Evolutionary conservation across 1,139 yeast species (phyloP), one percentile per base, ranked within the genome.

Genomic region (Pichia norvegensis): DNA sequence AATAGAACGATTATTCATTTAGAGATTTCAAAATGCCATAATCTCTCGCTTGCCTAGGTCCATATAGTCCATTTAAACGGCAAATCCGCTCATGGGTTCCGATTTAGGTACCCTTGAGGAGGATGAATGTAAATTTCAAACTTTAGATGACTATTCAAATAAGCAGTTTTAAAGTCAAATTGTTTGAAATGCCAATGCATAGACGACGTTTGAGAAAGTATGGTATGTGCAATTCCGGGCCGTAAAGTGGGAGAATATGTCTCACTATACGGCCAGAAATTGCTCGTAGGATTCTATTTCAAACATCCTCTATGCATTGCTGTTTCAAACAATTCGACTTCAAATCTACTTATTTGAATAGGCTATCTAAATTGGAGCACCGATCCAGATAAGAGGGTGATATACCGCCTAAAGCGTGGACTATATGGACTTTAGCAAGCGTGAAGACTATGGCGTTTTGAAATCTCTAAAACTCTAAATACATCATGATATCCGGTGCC

Each of bases 371-470:
- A 25, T 27, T 4, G 3, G 29, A 25, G 11, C 33, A 11, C 40
- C 14, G 25, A 14, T 7, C 20, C 38, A 36, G 31, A n/a, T 20
- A 38, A 29, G 41, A 38, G 36, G 41, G 41, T 38, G 41, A 20
- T 38, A 16, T 38, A 29, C 36, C 29, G 21, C 22, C 36, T 40
- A n/a, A 14, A 21, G 14, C 20, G 36, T 14, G 37, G 42, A 19
- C 19, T 40, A 10, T 40, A 40, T 21, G 42, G 42, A 14, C 29
- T 40, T 7, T 31, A 20, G 22, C 42, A 40, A 21, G 42, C 29
- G 2, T 36, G 42, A 14, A 11, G 36, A 21, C 19, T 40, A 20
- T 40, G 37, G 42, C 36, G 31, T 23, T 9, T 14, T 9, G 36
- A 29, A 19, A 6, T 40, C 9, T 31, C 42, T 2, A 14, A 20